Evolutionary conservation across 2,329 filamentous ascomycete species (phyloP), one percentile per base, ranked within the genome.

Genomic region (Cladophialophora carrionii): DNA sequence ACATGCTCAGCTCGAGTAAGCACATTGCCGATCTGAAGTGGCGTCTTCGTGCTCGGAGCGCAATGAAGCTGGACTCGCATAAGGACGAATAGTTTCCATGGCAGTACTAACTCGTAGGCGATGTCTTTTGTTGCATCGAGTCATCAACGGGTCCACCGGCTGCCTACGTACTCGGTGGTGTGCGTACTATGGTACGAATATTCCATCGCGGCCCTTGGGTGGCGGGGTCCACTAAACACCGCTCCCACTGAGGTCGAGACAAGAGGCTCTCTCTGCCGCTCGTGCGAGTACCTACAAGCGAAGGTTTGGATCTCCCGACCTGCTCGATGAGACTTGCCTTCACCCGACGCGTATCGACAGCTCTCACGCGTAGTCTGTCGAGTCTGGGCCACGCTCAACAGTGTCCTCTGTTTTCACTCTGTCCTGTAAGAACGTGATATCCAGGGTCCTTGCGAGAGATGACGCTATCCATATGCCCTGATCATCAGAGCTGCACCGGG

Each of bases 71-170:
- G 26, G 26, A 3, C 26, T 29, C 26, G 26, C 26, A 29, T 3
- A 29, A 29, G 26, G 3, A 29, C 26, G 26, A 29, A 29, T 20
- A 17, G 41, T 22, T 34, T 46, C 56, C 20, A 34, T 57, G 29
- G 22, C 22, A 31, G 20, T 10, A 17, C 24, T 8, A 12, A 41
- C 26, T 37, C 62, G 34, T 17, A n/a, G 17, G 17, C 17, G 6
- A 8, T 57, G 57, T 61, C 57, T 61, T 51, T 41, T 34, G 57
- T 64, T 61, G 62, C 62, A 64, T 62, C 57, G 61, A 58, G 53
- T 64, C 63, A 56, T 66, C 26, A 7, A 31, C 58, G 26, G 57
- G 37, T 57, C 60, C 64, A 60, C 46, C n/a, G 14, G 31, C 20
- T 17, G 31, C 37, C 31, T 53, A 31, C 22, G 26, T 52, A 52